Evolutionary conservation across 2,329 filamentous ascomycete species (phyloP).

Genomic region (Trichoderma guizhouense): DNA sequence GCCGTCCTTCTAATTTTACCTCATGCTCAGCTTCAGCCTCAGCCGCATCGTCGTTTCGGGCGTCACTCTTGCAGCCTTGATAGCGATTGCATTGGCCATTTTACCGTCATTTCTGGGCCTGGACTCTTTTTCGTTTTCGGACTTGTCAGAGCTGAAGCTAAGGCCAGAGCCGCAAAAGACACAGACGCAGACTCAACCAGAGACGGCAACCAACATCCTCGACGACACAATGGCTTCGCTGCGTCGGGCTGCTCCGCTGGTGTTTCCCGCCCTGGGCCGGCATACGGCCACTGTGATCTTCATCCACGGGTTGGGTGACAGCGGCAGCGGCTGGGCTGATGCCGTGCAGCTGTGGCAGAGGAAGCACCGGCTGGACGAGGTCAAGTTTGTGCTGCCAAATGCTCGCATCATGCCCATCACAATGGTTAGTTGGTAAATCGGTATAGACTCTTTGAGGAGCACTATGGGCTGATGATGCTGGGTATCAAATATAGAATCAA

Average conservation of each 20-base stretch:
- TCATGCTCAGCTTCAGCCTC: constrained; percentile 11
- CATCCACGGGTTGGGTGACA: constrained; percentile 87
- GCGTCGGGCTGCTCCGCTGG: constrained; percentile 48
- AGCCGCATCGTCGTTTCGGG: not conserved
- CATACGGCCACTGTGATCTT: constrained; percentile 97
- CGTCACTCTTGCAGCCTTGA: not conserved
- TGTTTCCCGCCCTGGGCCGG: constrained; percentile 73
- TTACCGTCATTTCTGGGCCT: not conserved
- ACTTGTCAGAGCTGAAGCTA: not conserved
- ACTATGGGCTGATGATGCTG: not conserved
- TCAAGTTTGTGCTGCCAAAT: constrained; percentile 92
- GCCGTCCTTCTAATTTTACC: constrained; percentile 13
- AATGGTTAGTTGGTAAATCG: constrained; percentile 32
- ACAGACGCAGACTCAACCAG: not conserved
- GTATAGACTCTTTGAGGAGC: not conserved
- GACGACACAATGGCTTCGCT: constrained; percentile 23
- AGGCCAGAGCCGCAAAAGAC: not conserved
- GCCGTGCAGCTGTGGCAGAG: constrained; percentile 85
- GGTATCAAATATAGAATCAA: constrained; percentile 53
- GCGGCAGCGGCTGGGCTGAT: constrained; percentile 72
- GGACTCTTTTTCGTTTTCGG: not conserved
- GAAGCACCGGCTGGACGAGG: constrained; percentile 76
- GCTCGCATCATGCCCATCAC: constrained; percentile 84
- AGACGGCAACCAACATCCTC: not conserved
- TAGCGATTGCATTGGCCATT: not conserved